Percentiles rank a stretch among this genome's conserved stretches.
Evolutionary conservation across 2,329 filamentous ascomycete species (phyloP).

Genomic region (Colletotrichum godetiae): DNA sequence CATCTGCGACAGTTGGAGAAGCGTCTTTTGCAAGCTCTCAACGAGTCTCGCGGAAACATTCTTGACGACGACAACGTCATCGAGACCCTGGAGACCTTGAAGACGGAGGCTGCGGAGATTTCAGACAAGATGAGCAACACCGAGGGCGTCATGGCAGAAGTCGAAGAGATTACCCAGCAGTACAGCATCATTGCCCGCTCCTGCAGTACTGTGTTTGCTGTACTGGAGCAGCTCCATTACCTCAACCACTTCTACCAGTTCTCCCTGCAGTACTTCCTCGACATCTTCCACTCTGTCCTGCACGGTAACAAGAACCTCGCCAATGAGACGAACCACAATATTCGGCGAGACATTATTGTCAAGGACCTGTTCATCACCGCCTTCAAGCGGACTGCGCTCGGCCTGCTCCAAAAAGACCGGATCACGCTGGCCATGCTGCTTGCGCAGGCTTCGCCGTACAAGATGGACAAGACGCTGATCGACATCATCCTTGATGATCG

Average conservation of each 20-base stretch:
- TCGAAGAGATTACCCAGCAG: constrained; percentile 93
- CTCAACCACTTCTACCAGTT: constrained; percentile 99
- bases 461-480: constrained; percentile 91
- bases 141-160: constrained; percentile 97
- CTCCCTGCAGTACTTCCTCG: constrained; percentile 96
- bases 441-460: constrained; percentile 93
- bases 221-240: constrained; percentile 96
- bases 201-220: constrained; percentile 96
- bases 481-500: constrained; percentile 86
- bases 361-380: constrained; percentile 90
- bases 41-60: constrained; percentile 97
- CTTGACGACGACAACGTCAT: constrained; percentile 98
- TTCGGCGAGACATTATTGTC: constrained; percentile 89
- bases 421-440: constrained; percentile 95
- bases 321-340: constrained; percentile 78
- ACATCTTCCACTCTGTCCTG: constrained; percentile 95
- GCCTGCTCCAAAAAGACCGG: constrained; percentile 91
- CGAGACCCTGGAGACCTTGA: constrained; percentile 95
- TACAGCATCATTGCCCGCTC: constrained; percentile 94
- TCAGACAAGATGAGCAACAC: constrained; percentile 96
- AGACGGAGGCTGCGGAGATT: constrained; percentile 97
- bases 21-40: constrained; percentile 90
- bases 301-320: constrained; percentile 81
- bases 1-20: constrained; percentile 96
- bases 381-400: constrained; percentile 93